These are phyloP conservation scores for Lyophyllum shimeji DNA, from an alignment of 768 basidiomycete genomes.

Conservation along the genomic window DNA sequence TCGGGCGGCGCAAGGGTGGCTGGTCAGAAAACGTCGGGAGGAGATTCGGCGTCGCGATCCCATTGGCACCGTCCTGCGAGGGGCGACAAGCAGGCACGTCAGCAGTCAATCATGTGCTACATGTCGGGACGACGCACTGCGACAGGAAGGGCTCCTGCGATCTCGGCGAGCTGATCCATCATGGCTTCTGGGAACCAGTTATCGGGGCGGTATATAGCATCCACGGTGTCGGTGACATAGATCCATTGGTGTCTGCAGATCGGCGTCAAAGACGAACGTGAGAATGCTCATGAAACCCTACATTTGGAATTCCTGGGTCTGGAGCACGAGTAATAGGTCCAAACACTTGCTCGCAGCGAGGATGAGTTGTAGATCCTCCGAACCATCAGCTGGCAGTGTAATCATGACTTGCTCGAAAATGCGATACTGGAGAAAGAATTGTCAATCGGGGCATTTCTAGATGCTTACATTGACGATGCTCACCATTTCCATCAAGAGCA, in stretches of 20 bases:
- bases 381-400: conserved; percentile 72
- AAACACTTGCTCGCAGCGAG: conserved; percentile 92
- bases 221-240: conserved; percentile 96
- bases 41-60: conserved; percentile 24
- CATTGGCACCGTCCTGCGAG: conserved; percentile 28
- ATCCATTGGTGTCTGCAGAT: conserved; percentile 89
- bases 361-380: conserved; percentile 81
- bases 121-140: conserved; percentile 27
- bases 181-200: conserved; percentile 83
- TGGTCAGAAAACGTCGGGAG: conserved; percentile 33
- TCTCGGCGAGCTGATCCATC: conserved; percentile 88
- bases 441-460: background rate
- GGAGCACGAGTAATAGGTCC: conserved; percentile 87
- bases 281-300: conserved; percentile 30
- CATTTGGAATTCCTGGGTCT: conserved; percentile 99
- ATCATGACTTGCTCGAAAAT: conserved; percentile 83
- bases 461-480: conserved; percentile 21
- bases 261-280: conserved; percentile 6
- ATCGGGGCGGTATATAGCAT: conserved; percentile 87
- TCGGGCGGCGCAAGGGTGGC: conserved; percentile 66
- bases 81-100: background rate
- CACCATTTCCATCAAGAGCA: conserved; percentile 89
- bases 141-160: conserved; percentile 67
- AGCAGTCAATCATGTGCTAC: background rate
- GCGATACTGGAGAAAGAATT: conserved; percentile 59